Percentiles rank a stretch among this genome's conserved stretches.
These are phyloP conservation scores for Halophytophthora polymorphica DNA, from an alignment of 352 stramenopile genomes.

Conservation along the genomic window DNA sequence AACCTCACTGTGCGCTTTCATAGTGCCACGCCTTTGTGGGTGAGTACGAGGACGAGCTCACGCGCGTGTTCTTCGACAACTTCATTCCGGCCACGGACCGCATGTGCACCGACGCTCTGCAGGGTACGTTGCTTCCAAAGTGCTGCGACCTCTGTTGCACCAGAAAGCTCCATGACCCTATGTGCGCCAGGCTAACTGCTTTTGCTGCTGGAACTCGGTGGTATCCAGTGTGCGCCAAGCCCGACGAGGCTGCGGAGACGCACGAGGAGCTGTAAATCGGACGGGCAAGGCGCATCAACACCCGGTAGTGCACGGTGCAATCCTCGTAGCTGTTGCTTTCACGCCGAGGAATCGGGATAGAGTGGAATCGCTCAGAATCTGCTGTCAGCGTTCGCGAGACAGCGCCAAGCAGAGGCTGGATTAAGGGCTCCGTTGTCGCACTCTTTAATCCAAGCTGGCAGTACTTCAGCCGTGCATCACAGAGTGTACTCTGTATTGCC, in stretches of 20 bases:
- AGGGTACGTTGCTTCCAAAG: slow-evolving; percentile 27
- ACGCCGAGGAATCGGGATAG: slow-evolving; percentile 8
- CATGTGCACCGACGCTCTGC: slow-evolving; percentile 47
- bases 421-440: no score
- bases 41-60: slow-evolving; percentile 80
- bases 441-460: no score
- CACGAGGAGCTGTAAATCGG: slow-evolving; percentile 42
- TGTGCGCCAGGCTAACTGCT: no score
- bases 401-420: no score
- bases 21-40: slow-evolving; percentile 79
- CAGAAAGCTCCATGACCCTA: not conserved
- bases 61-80: slow-evolving; percentile 72
- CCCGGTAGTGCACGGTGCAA: not conserved
- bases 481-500: slow-evolving; percentile 1
- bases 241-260: slow-evolving; percentile 6
- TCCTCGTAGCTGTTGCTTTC: not conserved
- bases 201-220: not conserved
- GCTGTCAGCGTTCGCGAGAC: no score
- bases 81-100: slow-evolving; percentile 59
- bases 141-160: not conserved
- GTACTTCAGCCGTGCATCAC: not conserved
- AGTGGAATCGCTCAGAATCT: slow-evolving; percentile 1
- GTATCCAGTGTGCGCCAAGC: slow-evolving; percentile 20
- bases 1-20: not conserved
- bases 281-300: not conserved